Base-by-base conservation (phyloP, 345 rosid genomes). In the Barbarea vulgaris region DNA sequence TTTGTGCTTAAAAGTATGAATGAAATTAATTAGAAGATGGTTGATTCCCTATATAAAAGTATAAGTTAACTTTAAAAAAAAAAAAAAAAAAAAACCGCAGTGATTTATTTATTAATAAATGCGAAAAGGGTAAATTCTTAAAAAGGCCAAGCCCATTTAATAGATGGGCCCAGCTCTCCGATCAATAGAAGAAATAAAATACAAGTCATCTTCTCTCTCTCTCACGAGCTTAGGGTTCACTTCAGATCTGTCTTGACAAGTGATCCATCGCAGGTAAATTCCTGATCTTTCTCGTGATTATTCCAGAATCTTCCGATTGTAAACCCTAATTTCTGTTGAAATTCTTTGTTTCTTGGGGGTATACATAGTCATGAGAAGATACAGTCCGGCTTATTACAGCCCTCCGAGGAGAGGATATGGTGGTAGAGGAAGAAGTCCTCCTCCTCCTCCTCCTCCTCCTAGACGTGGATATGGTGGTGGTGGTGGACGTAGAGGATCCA, bases 371-470 rank as follows among this genome's bases (percentile, higher is more conserved):
- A 94, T 94, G 98, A 89, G 95, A 86, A 83, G 98, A 81, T 87
- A 95, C 79, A 95, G 99, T 81, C 81, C 82, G 47, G 69, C 76
- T 36, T 80, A 87, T 69, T 84, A 86, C 74, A 87, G 97, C 66
- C 93, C 99, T 80, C 97, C 98, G 5, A 89, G 99, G 81, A 91
- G 97, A 79, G 93, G 89, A 48, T 89, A 93, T 33, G 96, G 93
- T 25, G 89, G 95, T 31, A 69, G 96, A 24, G 88, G 72, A 7
- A 83, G 97, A 79, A 93, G 95, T 75, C 91, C 95, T 8, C 84
- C 86, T 13, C 86, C 88, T 75, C 91, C 95, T 8, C 84, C 86
- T 13, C 86, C 88, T 6, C 94, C 98, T 8, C 83, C 85, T 1
- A 82, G 87, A 1, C 85, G 93, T 8, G 88, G 89, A 1, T 87